These are phyloP conservation scores for Ascosphaera pollenicola DNA, from an alignment of 2,329 filamentous ascomycete genomes.

Conservation along the genomic window DNA sequence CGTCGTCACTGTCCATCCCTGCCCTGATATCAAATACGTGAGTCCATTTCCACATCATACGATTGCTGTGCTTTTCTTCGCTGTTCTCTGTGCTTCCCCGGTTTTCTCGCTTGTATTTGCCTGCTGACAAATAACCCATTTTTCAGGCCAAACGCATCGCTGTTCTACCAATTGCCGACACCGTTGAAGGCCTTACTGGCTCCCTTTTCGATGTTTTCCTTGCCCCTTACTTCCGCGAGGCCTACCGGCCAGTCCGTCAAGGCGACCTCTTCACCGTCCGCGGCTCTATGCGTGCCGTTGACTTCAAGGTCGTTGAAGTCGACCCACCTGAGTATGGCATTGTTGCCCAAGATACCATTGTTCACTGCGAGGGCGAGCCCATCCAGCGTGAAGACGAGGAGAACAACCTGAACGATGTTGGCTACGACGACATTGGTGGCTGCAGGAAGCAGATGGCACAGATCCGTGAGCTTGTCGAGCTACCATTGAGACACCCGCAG, in stretches of 20 bases:
- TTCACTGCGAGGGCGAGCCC: conserved; percentile 92
- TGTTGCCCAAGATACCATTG: conserved; percentile 94
- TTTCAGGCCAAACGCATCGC: conserved; percentile 89
- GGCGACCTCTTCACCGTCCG: conserved; percentile 94
- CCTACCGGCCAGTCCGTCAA: conserved; percentile 90
- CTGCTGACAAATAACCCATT: too few relatives aligned
- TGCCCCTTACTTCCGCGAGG: conserved; percentile 97
- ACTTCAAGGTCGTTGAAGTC: conserved; percentile 99
- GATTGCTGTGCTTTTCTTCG: background rate
- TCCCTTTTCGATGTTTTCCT: conserved; percentile 99
- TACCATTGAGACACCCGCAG: conserved; percentile 88
- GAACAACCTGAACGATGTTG: conserved; percentile 97
- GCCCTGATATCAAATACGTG: conserved; percentile 99
- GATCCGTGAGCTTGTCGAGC: conserved; percentile 94
- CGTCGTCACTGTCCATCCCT: conserved; percentile 89
- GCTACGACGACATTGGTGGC: conserved; percentile 97
- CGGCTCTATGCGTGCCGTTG: conserved; percentile 95
- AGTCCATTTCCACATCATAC: conserved; percentile 18
- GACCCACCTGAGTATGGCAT: conserved; percentile 98
- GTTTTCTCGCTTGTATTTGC: too few relatives aligned
- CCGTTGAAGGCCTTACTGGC: conserved; percentile 89
- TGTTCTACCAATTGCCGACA: conserved; percentile 93
- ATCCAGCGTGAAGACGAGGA: conserved; percentile 98
- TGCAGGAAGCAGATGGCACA: conserved; percentile 99
- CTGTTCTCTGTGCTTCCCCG: background rate